A percentile compares a stretch with the other conserved stretches of the same genome.
Conservation (phyloP, 2,329 filamentous ascomycete species). For the Verticillium nonalfalfae region DNA sequence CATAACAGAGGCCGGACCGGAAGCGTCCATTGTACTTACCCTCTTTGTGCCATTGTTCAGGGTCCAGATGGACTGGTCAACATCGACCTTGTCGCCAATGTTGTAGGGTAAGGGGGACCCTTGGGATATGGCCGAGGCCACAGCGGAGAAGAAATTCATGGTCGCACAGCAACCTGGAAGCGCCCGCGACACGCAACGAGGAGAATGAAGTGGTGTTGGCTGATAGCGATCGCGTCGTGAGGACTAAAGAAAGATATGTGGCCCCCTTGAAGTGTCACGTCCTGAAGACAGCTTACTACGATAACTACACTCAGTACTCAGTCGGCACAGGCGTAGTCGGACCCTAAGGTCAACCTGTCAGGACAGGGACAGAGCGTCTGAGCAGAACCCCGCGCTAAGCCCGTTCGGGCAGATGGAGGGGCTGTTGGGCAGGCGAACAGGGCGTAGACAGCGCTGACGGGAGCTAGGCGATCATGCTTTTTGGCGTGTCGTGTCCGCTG, state of each 20-base stretch:
- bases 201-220: not conserved
- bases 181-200: not conserved
- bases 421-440: conserved; percentile 1
- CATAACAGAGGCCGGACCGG: not conserved
- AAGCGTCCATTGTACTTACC: conserved; percentile 39
- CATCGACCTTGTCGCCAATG: conserved; percentile 87
- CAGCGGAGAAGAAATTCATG: conserved; percentile 97
- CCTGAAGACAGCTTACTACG: not conserved
- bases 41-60: conserved; percentile 89
- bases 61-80: conserved; percentile 94
- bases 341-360: not conserved
- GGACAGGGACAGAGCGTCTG: not conserved
- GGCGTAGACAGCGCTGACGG: not conserved
- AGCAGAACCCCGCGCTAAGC: conserved; percentile 11
- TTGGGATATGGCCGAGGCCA: conserved; percentile 93
- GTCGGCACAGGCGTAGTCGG: too few species aligned
- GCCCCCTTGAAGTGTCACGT: not conserved
- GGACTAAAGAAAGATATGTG: not conserved
- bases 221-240: not conserved
- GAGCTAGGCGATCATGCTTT: not conserved
- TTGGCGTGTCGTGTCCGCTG: not conserved
- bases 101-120: conserved; percentile 88
- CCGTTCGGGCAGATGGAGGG: conserved; percentile 8
- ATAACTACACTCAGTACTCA: not conserved
- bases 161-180: not conserved